These are phyloP conservation scores for Akanthomyces lecanii DNA, from an alignment of 2,329 filamentous ascomycete species.

Conservation along the genomic window DNA sequence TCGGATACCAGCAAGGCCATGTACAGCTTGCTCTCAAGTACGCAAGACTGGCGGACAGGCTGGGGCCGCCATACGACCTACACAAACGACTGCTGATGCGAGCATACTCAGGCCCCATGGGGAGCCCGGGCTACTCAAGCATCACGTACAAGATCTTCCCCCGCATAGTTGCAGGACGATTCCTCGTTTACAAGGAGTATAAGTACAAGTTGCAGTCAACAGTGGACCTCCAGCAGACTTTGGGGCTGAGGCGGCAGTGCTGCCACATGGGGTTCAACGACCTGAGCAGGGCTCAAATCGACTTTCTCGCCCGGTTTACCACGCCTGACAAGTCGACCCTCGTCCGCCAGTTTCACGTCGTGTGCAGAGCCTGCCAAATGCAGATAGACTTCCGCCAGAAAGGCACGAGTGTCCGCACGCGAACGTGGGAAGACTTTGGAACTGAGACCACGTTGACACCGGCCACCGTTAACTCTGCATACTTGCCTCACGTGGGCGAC, in stretches of 20 bases:
- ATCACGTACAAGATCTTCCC: neutral
- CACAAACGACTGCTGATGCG: neutral
- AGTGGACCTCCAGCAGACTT: rapidly evolving
- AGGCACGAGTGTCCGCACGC: neutral
- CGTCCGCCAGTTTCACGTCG: neutral
- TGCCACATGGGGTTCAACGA: neutral
- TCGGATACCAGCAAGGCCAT: neutral
- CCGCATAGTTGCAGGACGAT: neutral
- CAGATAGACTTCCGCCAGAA: neutral
- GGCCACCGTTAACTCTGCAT: neutral
- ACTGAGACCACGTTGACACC: neutral
- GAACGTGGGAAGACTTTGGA: neutral
- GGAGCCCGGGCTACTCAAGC: too few relatives aligned
- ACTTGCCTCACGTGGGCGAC: neutral
- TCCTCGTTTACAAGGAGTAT: neutral
- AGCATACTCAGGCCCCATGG: too few relatives aligned
- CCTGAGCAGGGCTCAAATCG: too few relatives aligned
- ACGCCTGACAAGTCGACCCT: too few relatives aligned
- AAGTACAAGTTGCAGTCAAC: neutral
- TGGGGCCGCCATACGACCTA: neutral
- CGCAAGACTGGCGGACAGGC: neutral
- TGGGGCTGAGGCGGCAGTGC: neutral
- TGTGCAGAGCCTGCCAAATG: neutral
- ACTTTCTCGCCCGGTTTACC: too few relatives aligned
- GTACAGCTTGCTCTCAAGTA: neutral